Evolutionary conservation across 1,284 basidiomycete species (phyloP), one percentile per base, ranked within the genome.

Genomic region (Pterula multifida): DNA sequence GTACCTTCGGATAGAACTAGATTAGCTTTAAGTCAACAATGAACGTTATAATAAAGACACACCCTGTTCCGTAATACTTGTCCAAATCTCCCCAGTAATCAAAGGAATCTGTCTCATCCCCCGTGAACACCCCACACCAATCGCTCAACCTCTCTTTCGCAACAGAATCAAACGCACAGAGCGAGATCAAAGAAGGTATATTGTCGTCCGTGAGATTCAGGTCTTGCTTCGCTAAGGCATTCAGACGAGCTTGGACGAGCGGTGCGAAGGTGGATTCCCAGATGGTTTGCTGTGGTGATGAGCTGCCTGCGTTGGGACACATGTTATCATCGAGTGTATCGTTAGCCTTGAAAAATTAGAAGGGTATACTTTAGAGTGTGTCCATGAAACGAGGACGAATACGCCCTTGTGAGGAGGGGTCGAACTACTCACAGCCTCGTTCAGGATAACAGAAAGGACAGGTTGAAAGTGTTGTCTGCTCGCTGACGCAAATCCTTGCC

Each of bases 81-180:
- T 79, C 75, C 6, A 92, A 64, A 60, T 92, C 88, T 2, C 73
- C 74, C 36, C 67, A 73, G 63, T 92, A 89, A 51, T 85, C 81
- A 55, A 80, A 83, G 0, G 68, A 68, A 17, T 67, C 66, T 61
- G 82, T 90, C 49, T 85, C 82, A 0, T 70, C 60, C 6, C 60
- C 49, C 0, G 63, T 63, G 61, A 92, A 90, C 3, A 91, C 54
- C 2, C 60, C 60, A 61, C 91, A 94, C 69, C 86, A 91, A 0
- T 72, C 73, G 56, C 84, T 87, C 47, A 73, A 65, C 1, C 54
- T 59, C 55, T 71, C 68, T 3, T 69, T 68, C 1, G 72, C 75
- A 4, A 79, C 72, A 3, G 78, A 80, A 52, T 90, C 85, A 61
- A 90, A 91, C 0, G 86, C 73, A 61, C 91, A 93, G 45, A 93